Base-by-base conservation (phyloP, 306 rosid genomes). In the Medicago arabica region DNA sequence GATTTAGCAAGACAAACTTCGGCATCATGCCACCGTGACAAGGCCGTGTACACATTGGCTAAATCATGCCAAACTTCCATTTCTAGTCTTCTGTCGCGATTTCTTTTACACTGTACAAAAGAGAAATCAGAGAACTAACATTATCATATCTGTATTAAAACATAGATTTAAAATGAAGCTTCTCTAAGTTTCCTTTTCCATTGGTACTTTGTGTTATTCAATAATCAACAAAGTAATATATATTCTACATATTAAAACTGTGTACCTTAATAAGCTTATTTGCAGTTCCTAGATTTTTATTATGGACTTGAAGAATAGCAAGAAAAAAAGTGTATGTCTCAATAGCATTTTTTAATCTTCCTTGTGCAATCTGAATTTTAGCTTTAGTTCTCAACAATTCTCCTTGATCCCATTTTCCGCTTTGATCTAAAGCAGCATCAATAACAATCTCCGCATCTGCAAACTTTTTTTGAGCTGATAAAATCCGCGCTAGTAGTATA, bases 61-160 rank as follows among this genome's bases (percentile, higher is more conserved):
- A 94, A 87, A 74, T 94, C 97, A 70, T 88, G 91, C 98, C 98
- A 94, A 34, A 89, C 84, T 87, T 94, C 97, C 90, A 87, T 88
- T 88, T 94, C 98, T 74, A 91, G 80, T 69, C 82, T 90, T 88
- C 90, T 82, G 67, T 86, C 85, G 23, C 64, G 80, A 65, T 75
- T 83, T 86, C 86, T 79, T 80, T 79, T 78, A 61, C 55, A 72
- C 98, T 91, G 87, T 36, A 71, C 64, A 69, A 77, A 50, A 74
- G 49, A 46, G 31, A 31, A 79, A 71, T 13, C 64, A 47, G 59
- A 60, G 55, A 79, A 50, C 2, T 44, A 65, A 67, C 31, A 19
- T 12, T 5, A 34, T 34, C 7, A 34, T 34, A 34, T 1, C 1
- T 34, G 7, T 34, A 34, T 6, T 34, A 34, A 34, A 34, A 34